Conservation (phyloP, 169 alveolate species). For the Cryptosporidium bovis region DNA sequence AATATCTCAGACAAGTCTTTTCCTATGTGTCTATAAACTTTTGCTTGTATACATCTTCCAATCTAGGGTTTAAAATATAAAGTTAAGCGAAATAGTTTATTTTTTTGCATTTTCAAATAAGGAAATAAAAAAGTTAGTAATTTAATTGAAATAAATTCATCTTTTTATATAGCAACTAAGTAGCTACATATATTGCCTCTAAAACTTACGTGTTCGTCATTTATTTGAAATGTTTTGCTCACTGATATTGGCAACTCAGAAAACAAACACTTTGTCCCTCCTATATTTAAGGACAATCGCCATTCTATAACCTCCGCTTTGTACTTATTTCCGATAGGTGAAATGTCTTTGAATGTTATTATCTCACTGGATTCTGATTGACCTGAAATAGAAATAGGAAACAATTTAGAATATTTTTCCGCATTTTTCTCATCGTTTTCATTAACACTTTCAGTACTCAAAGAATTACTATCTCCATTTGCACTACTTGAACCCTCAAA, state of each 20-base stretch:
- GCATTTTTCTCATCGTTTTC: constrained; percentile 1
- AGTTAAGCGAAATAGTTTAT: background rate
- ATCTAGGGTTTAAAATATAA: background rate
- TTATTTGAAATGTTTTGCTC: constrained; percentile 28
- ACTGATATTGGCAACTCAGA: constrained; percentile 41
- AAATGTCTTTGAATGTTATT: constrained; percentile 55
- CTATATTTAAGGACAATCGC: constrained; percentile 56
- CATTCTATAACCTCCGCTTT: constrained; percentile 66
- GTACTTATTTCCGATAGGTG: constrained; percentile 41
- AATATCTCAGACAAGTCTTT: constrained; percentile 39
- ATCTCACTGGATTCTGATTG: constrained; percentile 42
- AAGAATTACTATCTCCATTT: background rate
- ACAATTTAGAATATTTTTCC: constrained; percentile 56
- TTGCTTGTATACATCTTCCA: constrained; percentile 64
- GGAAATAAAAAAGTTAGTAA: background rate
- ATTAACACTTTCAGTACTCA: background rate
- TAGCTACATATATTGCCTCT: background rate
- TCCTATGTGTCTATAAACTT: constrained; percentile 55
- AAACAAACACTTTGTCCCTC: constrained; percentile 34
- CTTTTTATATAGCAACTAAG: background rate
- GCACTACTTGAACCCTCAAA: background rate
- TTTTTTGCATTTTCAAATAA: background rate
- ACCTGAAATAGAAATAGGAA: constrained; percentile 49
- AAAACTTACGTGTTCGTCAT: constrained; percentile 58
- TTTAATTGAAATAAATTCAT: background rate